Conservation (phyloP, 2,329 filamentous ascomycete genomes). For the Hypoxylon sp. region DNA sequence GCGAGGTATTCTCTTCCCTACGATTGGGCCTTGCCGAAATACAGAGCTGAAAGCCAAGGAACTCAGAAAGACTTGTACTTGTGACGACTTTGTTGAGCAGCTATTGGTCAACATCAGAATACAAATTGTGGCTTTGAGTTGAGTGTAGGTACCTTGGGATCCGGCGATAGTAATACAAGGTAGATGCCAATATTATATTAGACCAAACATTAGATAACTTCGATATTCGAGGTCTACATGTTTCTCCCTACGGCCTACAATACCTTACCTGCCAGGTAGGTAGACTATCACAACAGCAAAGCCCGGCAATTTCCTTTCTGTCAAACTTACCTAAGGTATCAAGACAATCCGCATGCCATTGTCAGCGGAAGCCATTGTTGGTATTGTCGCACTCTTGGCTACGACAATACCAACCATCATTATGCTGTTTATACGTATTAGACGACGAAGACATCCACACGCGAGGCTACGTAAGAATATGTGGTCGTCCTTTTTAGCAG, state of each 20-base stretch:
- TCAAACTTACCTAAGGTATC: background rate
- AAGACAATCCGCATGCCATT: background rate
- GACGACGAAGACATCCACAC: background rate
- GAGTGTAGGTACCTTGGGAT: too few species aligned
- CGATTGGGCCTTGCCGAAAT: background rate
- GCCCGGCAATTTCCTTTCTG: background rate
- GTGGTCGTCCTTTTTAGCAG: background rate
- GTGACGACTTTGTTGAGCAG: background rate
- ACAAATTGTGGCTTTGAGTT: background rate
- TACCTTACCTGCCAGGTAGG: background rate
- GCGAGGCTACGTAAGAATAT: conserved; percentile 1
- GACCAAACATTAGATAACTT: background rate
- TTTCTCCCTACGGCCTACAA: background rate
- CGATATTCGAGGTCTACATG: background rate
- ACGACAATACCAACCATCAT: conserved; percentile 5
- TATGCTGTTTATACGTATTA: background rate
- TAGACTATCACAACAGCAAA: background rate
- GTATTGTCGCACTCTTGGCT: conserved; percentile 4
- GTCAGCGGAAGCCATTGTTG: conserved; percentile 9
- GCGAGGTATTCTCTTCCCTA: background rate
- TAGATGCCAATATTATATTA: background rate
- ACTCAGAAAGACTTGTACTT: background rate
- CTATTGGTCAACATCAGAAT: background rate
- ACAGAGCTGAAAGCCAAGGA: background rate
- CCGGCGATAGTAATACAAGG: too few species aligned